Evolutionary conservation across 805 yeast species (phyloP).

Genomic region (Metschnikowia gelsemii): DNA sequence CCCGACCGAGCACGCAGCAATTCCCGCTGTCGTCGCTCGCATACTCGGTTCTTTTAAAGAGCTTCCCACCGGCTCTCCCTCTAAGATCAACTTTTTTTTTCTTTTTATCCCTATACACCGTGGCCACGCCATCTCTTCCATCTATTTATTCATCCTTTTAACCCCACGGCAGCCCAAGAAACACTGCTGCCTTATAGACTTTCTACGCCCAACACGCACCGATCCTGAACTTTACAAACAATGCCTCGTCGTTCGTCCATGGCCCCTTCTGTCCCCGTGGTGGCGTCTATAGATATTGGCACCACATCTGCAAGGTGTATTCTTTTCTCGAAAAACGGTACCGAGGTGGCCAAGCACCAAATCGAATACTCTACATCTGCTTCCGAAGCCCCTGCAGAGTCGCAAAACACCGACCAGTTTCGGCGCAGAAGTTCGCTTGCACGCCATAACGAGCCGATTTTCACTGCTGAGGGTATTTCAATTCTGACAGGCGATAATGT

Average conservation of each 20-base stretch:
- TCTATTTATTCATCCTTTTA: no score
- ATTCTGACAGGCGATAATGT: slow-evolving; percentile 57
- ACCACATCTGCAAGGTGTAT: slow-evolving; percentile 91
- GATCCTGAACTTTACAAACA: no score
- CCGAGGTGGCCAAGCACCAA: slow-evolving; percentile 84
- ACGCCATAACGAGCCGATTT: slow-evolving; percentile 56
- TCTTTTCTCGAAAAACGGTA: slow-evolving; percentile 68
- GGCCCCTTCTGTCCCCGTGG: slow-evolving; percentile 41
- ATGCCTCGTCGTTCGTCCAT: slow-evolving; percentile 46
- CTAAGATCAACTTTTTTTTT: no score
- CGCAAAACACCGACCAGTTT: slow-evolving; percentile 44
- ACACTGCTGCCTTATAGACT: no score
- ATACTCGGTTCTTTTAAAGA: no score
- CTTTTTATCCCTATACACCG: no score
- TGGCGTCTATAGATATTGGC: slow-evolving; percentile 84
- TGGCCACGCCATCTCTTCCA: no score
- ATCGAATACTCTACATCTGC: slow-evolving; percentile 84
- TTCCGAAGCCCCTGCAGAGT: slow-evolving; percentile 46
- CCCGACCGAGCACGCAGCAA: not conserved
- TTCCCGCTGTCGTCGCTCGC: not conserved
- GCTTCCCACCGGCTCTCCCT: no score
- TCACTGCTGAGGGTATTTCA: slow-evolving; percentile 73
- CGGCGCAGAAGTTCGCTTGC: slow-evolving; percentile 43
- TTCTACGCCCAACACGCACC: no score
- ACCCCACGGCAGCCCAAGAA: no score